A percentile compares a stretch with the other conserved stretches of the same genome.
Evolutionary conservation across 2,329 filamentous ascomycete species (phyloP).

Genomic region (Gyromitra esculenta): DNA sequence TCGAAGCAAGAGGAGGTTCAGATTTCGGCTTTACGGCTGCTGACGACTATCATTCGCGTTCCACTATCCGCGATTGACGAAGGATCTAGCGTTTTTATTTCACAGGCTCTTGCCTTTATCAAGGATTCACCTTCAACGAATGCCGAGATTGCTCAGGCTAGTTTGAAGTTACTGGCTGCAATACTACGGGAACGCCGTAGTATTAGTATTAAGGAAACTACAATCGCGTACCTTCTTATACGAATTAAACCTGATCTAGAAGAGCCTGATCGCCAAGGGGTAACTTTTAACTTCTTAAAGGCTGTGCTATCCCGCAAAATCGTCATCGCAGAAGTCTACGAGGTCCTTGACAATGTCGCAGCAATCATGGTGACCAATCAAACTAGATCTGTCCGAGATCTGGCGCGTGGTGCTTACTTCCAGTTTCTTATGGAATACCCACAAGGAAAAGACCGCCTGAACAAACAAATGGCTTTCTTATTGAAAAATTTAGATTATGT

Average conservation of each 20-base stretch:
- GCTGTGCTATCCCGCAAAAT: slow-evolving; percentile 86
- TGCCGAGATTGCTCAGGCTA: slow-evolving; percentile 84
- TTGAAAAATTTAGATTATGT: slow-evolving; percentile 91
- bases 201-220: slow-evolving; percentile 79
- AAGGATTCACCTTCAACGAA: slow-evolving; percentile 80
- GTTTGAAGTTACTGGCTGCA: slow-evolving; percentile 85
- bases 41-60: slow-evolving; percentile 85
- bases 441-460: slow-evolving; percentile 87
- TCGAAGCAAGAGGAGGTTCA: slow-evolving; percentile 91
- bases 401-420: slow-evolving; percentile 88
- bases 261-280: slow-evolving; percentile 88
- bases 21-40: slow-evolving; percentile 83
- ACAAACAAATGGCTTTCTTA: slow-evolving; percentile 87
- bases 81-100: slow-evolving; percentile 79
- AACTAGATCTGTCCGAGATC: slow-evolving; percentile 83
- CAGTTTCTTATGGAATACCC: slow-evolving; percentile 96
- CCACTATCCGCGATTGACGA: slow-evolving; percentile 76
- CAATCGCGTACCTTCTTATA: slow-evolving; percentile 82
- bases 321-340: slow-evolving; percentile 87
- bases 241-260: slow-evolving; percentile 89
- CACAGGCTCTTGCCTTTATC: slow-evolving; percentile 84
- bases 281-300: slow-evolving; percentile 93
- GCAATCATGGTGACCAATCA: slow-evolving; percentile 97
- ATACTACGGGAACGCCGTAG: slow-evolving; percentile 83
- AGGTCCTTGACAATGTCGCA: slow-evolving; percentile 87